A percentile compares a stretch with the other conserved stretches of the same genome.
phyloP scores from a whole-genome alignment of 164 flowering plant genomes.

The Hamamelis virginiana region DNA sequence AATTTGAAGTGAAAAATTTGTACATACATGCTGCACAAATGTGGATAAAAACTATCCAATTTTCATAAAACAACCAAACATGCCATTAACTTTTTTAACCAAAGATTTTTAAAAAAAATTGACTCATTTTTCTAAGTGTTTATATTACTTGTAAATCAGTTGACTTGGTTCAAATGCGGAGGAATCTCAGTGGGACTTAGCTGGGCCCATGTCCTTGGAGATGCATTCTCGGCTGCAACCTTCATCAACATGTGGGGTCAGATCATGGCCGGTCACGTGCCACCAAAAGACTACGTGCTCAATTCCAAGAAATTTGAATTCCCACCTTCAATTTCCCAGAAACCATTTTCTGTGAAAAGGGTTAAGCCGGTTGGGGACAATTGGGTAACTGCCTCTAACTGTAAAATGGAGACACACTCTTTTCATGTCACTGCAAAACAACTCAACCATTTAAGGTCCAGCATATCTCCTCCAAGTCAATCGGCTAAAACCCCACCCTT shows the following conservation, averaged over 20 bases:
- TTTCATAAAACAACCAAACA: no score
- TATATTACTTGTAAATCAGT: no score
- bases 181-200: conserved; percentile 69
- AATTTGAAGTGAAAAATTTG: no score
- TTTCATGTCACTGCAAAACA: conserved; percentile 40
- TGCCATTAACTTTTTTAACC: no score
- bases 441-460: conserved; percentile 32
- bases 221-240: conserved; percentile 49
- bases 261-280: conserved; percentile 29
- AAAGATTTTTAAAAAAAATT: no score
- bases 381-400: conserved; percentile 39
- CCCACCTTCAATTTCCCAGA: background rate
- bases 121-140: no score
- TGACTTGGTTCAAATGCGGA: conserved; percentile 78
- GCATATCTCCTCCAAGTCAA: conserved; percentile 6
- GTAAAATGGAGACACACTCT: conserved; percentile 39
- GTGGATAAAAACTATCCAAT: no score
- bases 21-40: no score
- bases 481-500: conserved; percentile 27
- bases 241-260: conserved; percentile 59
- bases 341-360: conserved; percentile 32
- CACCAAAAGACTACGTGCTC: conserved; percentile 11
- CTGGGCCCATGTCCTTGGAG: conserved; percentile 81
- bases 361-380: conserved; percentile 48
- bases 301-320: background rate